phyloP scores from a whole-genome alignment of 108 stramenopile species.

The Stephanodiscus minutulus region DNA sequence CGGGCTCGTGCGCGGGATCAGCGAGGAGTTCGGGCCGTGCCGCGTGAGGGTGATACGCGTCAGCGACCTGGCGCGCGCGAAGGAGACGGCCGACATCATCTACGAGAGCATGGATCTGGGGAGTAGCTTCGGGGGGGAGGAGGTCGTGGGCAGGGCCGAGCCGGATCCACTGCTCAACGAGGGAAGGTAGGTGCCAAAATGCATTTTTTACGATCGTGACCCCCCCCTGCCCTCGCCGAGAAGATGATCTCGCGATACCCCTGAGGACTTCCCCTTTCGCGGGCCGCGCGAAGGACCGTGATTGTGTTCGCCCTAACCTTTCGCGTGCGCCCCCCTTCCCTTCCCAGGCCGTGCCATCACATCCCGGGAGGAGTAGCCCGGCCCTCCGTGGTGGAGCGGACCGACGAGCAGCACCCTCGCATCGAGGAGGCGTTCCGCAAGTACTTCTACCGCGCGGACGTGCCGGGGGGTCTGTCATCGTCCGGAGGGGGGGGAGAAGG shows the following conservation, averaged over 20 bases:
- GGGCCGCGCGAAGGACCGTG: background rate
- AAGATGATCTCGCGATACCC: background rate
- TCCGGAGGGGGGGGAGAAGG: conserved; percentile 17
- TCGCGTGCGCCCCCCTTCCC: background rate
- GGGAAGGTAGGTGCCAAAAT: conserved; percentile 52
- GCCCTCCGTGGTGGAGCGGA: conserved; percentile 50
- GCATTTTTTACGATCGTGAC: too few relatives aligned
- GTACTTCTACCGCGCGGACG: conserved; percentile 81
- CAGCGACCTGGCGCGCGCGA: conserved; percentile 83
- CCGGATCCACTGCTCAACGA: conserved; percentile 88
- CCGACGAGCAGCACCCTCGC: conserved; percentile 75
- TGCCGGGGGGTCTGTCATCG: conserved; percentile 27
- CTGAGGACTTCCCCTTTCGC: background rate
- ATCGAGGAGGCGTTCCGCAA: conserved; percentile 87
- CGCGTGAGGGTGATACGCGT: conserved; percentile 76
- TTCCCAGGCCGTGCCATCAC: conserved; percentile 61
- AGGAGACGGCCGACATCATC: conserved; percentile 87
- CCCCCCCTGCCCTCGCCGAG: background rate
- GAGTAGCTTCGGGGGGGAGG: conserved; percentile 11
- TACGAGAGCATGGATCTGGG: conserved; percentile 55
- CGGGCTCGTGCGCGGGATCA: conserved; percentile 63
- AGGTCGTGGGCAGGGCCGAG: conserved; percentile 50
- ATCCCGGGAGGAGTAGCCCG: conserved; percentile 75
- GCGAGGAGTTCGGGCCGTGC: conserved; percentile 70
- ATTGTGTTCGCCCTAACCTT: background rate